Base-by-base conservation (phyloP, 2,329 filamentous ascomycete species). In the Neonectria sp. region DNA sequence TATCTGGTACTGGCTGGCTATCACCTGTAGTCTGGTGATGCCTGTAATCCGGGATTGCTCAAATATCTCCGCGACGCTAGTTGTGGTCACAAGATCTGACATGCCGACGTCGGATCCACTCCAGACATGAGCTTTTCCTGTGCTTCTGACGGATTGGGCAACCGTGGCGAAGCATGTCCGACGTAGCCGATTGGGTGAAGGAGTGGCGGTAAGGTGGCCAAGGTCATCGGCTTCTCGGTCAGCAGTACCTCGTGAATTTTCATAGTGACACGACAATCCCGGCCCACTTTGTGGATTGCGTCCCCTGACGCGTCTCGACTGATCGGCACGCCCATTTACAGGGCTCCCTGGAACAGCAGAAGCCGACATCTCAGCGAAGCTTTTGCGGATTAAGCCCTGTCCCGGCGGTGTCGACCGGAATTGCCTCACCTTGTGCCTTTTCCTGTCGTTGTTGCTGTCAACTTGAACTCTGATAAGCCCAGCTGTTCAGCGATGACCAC, bases 151-250 rank as follows among this genome's bases (percentile, higher is more conserved):
- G n/a, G 40, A 24, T 4, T 45, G n/a, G 40, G n/a, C n/a, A 45
- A 24, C 40, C 4, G 40, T 45, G 40, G 40, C 40, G 40, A 45
- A 6, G 9, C 40, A 8, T 21, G n/a, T 24, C 40, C 40, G 40
- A 11, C 40, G 24, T 11, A 12, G 40, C 40, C 40, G 40, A 45
- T 45, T 45, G 40, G 40, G 13, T 8, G n/a, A 4, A 12, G n/a
- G 40, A 45, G n/a, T 45, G n/a, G 40, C 40, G 40, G 40, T 45
- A 45, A 45, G 40, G 9, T 45, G 40, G 40, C 40, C 40, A 45
- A 37, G 37, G 40, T 45, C 40, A 45, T 45, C 40, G 40, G n/a
- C n/a, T 9, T 21, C 40, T 21, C 40, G 37, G 37, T 40, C 37
- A 40, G 37, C 37, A 15, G 37, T 40, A 13, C 13, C 15, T n/a